Base-by-base conservation (phyloP, 208 protist species). In the Leishmania major region DNA sequence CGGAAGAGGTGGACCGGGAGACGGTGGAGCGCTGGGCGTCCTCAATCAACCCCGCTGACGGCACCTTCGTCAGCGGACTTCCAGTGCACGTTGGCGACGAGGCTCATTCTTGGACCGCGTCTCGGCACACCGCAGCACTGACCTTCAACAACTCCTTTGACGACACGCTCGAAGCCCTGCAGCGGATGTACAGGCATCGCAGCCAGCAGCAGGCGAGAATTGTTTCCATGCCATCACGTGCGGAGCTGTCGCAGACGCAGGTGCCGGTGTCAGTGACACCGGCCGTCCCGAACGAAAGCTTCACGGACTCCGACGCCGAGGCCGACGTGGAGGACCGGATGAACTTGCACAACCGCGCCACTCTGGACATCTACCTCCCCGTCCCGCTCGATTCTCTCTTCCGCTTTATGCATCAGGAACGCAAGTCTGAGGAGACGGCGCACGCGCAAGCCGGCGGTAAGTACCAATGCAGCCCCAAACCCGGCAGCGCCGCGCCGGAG, bases 281-380 rank as follows among this genome's bases (percentile, higher is more conserved):
- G 47, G 11, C 53, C 11, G 62, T 37, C 7, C 17, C 25, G 13
- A 31, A 55, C 55, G 80, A 82, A 45, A 83, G 81, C 77, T 75
- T 84, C 60, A 84, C 83, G 28, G 79, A 85, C 66, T 84, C 69
- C 3, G 79, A 92, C 69, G 82, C 82, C n/a, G 90, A 87, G 1
- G 93, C 92, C 49, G 93, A 96, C 77, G 92, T 95, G 47, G 92
- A 96, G 72, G 93, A 95, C 76, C 37, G 79, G 62, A 87, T 90
- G 75, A 96, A 96, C 77, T 80, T 96, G 72, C 90, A 96, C 85
- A 96, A 95, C 83, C 89, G 93, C 45, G 90, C 93, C 59, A 91
- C 84, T 8, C 90, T 97, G 22, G 94, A 97, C 84, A 97, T 97
- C 69, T 95, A 94, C 78, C 84, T 97, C 17, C 94, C 94, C 7